Evolutionary conservation across 2,329 filamentous ascomycete species (phyloP), one percentile per base, ranked within the genome.

Genomic region (Tolypocladium paradoxum): DNA sequence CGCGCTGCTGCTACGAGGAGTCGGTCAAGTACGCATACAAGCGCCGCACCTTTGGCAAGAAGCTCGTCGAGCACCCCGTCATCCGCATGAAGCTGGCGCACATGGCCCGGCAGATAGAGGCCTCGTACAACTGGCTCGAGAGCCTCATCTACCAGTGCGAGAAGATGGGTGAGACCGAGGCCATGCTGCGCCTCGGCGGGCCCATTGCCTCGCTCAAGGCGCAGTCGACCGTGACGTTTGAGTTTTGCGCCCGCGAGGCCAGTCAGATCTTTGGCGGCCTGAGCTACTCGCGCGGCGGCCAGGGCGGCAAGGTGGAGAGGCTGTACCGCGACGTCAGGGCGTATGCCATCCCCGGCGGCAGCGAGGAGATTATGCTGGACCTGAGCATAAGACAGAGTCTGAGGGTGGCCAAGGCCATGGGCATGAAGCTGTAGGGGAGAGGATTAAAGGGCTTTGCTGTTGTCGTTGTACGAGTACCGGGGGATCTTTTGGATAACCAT

Each of bases 281-380:
- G 59, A 90, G 85, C 63, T 97, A 97, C 75, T 91, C 84, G 55
- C 83, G 92, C 45, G 93, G 93, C 53, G 93, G 93, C 18, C 93
- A 97, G 75, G 93, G 93, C 56, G 92, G 83, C 55, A 96, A 96
- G 82, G 83, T 97, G 51, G 93, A 99, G 82, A 76, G 93, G 55
- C 73, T 99, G 63, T 97, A 97, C 72, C 82, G 93, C 57, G 93
- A 99, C 69, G 93, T 97, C 18, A 81, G 93, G 62, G 93, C 93
- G 0, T 97, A 99, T 70, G 92, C 93, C 57, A 92, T 99, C 61
- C 93, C 93, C 3, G 93, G 93, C 64, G 93, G 93, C 27, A 90
- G 84, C 60, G 92, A 99, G 75, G 93, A 99, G 79, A 99, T 99
- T 60, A 99, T 99, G 93, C 76, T 97, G 60, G 93, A 99, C 70